Base-by-base conservation (phyloP, 2,329 filamentous ascomycete species). In the Phyllosticta citribraziliensis region DNA sequence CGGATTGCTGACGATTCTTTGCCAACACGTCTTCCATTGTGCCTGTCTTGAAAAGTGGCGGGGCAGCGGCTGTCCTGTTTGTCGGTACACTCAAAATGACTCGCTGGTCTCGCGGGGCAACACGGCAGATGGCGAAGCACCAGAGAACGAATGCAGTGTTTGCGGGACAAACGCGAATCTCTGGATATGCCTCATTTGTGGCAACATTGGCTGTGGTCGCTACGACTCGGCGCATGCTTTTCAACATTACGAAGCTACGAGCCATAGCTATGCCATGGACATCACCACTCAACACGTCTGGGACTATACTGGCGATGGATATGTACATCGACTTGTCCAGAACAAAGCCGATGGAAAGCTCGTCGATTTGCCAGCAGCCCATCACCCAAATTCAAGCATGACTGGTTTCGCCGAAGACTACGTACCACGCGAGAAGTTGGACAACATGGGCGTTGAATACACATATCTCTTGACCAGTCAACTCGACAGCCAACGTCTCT, bases 1-100 rank as follows among this genome's bases (percentile, higher is more conserved):
- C 0, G 94, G 94, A 0, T 80, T 99, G 2, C 84, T 99, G 70
- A 99, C 94, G 0, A 97, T 97, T 51, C 87, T 95, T 30, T 99
- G 94, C 71, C 93, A 97, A 69, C 94, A 99, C 69, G 91, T 97
- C 57, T 99, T 99, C 71, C 94, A 99, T 73, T 97, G 94, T 71
- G 92, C 88, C 1, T 99, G 94, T 74, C 80, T 99, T 0, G 89
- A 96, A 70, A 97, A 94, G 71, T 99, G 94, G 94, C 90, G 89
- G 70, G 92, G 93, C 4, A 88, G 87, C 25, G 93, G 93, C 4
- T 99, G 94, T 70, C 94, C 94, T 0, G 91, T 99, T 6, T 99
- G 94, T 69, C 85, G 94, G 35, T 96, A 96, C 69, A 96, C 92
- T 1, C 85, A 88, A 68, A 83, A 85, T 55, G 80, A 82, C 63